Percentiles rank a stretch among this genome's conserved stretches.
These are phyloP conservation scores for Phytophthora capsici DNA, from an alignment of 352 stramenopile genomes.

Conservation along the genomic window DNA sequence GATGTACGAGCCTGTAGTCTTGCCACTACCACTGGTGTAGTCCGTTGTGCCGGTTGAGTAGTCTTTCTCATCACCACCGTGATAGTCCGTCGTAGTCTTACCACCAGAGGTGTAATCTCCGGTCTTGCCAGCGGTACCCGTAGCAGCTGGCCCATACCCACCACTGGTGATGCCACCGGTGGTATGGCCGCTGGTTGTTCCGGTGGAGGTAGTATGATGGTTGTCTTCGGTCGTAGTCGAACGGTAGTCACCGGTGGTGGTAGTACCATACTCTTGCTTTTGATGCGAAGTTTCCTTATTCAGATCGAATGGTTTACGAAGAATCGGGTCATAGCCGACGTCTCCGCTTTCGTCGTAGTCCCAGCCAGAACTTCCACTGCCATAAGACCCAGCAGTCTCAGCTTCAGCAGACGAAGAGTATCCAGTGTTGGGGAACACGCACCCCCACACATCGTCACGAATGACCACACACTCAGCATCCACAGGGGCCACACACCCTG, in stretches of 20 bases:
- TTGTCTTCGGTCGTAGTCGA: neutral
- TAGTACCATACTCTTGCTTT: no score
- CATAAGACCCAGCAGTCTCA: neutral
- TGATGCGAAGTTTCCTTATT: no score
- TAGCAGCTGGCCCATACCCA: no score
- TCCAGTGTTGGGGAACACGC: constrained; percentile 16
- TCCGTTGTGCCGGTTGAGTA: neutral
- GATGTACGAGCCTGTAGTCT: neutral
- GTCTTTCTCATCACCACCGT: neutral
- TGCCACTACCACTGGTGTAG: neutral
- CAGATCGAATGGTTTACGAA: no score
- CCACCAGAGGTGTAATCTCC: neutral
- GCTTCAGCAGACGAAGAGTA: constrained; percentile 16
- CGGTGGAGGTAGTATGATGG: neutral
- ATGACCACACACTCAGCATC: constrained; percentile 24
- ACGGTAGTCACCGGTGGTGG: neutral
- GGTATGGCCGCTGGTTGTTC: neutral
- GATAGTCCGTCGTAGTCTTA: neutral
- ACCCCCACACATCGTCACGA: constrained; percentile 16
- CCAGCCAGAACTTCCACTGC: neutral
- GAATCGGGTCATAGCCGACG: no score
- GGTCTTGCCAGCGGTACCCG: neutral
- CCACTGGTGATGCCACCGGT: neutral
- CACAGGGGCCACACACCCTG: constrained; percentile 20
- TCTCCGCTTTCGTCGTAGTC: neutral